Evolutionary conservation across 108 stramenopile species (phyloP), one percentile per base, ranked within the genome.

Genomic region (Nitzschia inconspicua): DNA sequence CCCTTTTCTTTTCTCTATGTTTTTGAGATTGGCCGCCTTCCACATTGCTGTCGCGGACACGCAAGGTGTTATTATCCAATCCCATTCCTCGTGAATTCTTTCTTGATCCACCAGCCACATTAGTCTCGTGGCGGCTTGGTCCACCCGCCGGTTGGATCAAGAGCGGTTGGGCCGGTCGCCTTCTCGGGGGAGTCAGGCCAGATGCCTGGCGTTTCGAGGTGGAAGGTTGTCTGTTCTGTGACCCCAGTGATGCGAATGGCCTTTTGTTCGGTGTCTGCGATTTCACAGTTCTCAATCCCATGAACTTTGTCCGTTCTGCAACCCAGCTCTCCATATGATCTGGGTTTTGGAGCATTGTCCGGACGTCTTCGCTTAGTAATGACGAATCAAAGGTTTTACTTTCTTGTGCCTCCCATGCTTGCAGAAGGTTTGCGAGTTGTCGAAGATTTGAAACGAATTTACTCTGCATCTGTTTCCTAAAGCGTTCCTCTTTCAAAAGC

Each of bases 341-440:
- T 31, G 85, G 69, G 49, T 83, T 78, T 18, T 74, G 49, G 25
- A 91, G 62, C 36, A 93, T 69, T 30, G 42, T 60, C 37, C 85
- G 80, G 20, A 90, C 88, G 22, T 88, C 92, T 24, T 88, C 85
- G 43, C 92, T 90, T 62, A 93, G 56, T 46, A 93, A 71, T n/a
- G 72, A 79, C 19, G 72, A 44, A 32, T 88, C 81, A 47, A 84
- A 79, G 10, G 54, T 47, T 30, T 19, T 22, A 18, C 79, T 78
- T 56, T 89, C 86, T 19, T 59, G 42, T 1, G 47, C 49, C 46
- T 80, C 69, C 92, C 92, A 93, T 26, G 60, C 57, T 47, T 73
- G 62, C 23, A 89, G 76, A 10, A 78, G 43, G 23, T 62, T 48
- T 4, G 73, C 56, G 5, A 93, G 74, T 32, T 78, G 67, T 26